Base-by-base conservation (phyloP, 192 early-diverging fungal species). In the Spizellomyces punctatus region DNA sequence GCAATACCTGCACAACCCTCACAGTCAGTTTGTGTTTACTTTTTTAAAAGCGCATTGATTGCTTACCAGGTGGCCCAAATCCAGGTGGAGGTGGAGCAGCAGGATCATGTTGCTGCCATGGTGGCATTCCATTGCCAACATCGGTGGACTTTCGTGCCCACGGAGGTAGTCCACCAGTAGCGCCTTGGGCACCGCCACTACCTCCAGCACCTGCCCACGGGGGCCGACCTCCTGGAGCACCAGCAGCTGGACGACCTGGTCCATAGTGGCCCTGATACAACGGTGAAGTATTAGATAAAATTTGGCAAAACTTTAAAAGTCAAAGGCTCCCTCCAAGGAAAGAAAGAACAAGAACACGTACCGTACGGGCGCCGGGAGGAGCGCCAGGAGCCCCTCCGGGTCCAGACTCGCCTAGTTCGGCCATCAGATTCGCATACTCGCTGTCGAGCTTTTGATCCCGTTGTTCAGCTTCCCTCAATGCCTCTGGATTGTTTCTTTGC, bases 351-450 rank as follows among this genome's bases (percentile, higher is more conserved):
- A 10, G 46, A 67, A 12, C 19, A 12, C 19, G 67, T 66, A 17
- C 48, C 22, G 58, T 16, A 54, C 41, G 19, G 5, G 16, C 14
- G 21, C 19, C 49, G 44, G 47, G 21, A 21, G 10, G n/a, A 58
- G 49, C 62, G 12, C 63, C 43, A 41, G 27, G 52, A 17, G 72
- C 56, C n/a, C 54, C 64, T 16, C 57, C 45, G 22, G 64, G 46
- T n/a, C 61, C 46, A 49, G 9, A 46, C 5, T 90, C 92, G 61
- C 93, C 93, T 16, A 99, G 77, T 77, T 99, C 96, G 27, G 94
- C 95, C 95, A 99, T 98, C 58, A 99, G 81, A 66, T 84, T 94
- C 59, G 91, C 81, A 66, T 96, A 96, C 78, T 99, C 95, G 6
- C 83, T 83, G 74, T 98, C 95, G 9, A 98, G 79, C 84, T 94